Evolutionary conservation across 2,329 filamentous ascomycete species (phyloP).

Genomic region (Monosporascus cannonballus): DNA sequence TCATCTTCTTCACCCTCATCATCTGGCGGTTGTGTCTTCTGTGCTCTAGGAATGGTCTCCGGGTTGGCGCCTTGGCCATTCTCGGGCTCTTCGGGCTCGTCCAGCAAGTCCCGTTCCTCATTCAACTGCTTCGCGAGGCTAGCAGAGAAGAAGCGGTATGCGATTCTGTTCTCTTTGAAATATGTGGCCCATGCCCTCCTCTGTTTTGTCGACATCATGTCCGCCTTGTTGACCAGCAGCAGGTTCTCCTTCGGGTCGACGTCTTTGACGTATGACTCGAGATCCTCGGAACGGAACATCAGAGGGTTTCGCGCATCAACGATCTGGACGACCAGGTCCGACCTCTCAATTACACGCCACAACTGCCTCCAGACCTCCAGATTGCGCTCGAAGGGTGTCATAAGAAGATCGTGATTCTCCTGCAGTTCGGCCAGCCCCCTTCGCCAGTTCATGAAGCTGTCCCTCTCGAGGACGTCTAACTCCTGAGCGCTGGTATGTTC

Average conservation of each 20-base stretch:
- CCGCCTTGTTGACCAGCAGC: slow-evolving; percentile 93
- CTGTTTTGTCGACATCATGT: slow-evolving; percentile 93
- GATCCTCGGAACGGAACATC: slow-evolving; percentile 87
- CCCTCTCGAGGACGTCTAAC: slow-evolving; percentile 72
- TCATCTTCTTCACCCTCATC: slow-evolving; percentile 25
- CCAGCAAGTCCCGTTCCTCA: slow-evolving; percentile 58
- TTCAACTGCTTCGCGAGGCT: slow-evolving; percentile 84
- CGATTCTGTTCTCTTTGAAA: slow-evolving; percentile 72
- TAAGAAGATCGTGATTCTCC: slow-evolving; percentile 86
- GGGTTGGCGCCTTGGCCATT: slow-evolving; percentile 23
- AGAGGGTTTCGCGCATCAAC: slow-evolving; percentile 94
- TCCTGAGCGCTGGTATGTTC: slow-evolving; percentile 75
- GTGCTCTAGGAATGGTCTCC: slow-evolving; percentile 23
- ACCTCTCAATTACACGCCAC: slow-evolving; percentile 96
- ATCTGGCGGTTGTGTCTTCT: slow-evolving; percentile 18
- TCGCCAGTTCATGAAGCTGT: slow-evolving; percentile 81
- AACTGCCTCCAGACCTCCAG: slow-evolving; percentile 96
- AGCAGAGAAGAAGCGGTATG: slow-evolving; percentile 95
- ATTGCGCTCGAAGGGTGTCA: slow-evolving; percentile 98
- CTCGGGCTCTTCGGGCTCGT: slow-evolving; percentile 36
- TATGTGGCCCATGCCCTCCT: slow-evolving; percentile 80
- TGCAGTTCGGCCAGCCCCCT: slow-evolving; percentile 86
- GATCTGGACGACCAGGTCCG: slow-evolving; percentile 94
- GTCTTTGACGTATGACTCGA: slow-evolving; percentile 91
- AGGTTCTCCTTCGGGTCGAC: slow-evolving; percentile 84